These are phyloP conservation scores for Neoboletus subvelutipes DNA, from an alignment of 768 basidiomycete genomes.

Conservation along the genomic window DNA sequence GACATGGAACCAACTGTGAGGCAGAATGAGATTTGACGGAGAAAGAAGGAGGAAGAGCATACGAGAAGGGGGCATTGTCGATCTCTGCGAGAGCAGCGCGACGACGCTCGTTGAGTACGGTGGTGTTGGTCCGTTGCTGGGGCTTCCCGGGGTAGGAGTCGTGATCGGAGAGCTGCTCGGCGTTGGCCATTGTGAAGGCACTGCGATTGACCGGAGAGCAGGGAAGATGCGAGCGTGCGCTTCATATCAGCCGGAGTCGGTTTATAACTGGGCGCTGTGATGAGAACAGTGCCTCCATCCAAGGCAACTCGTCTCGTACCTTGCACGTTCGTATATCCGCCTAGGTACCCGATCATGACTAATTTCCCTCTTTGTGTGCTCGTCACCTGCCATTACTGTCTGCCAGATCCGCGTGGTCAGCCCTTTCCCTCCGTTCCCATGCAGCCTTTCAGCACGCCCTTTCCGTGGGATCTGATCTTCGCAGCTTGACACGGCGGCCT, in stretches of 20 bases:
- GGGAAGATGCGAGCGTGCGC: neutral
- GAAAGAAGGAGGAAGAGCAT: constrained; percentile 26
- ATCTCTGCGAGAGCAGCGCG: constrained; percentile 82
- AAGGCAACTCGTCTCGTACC: constrained; percentile 13
- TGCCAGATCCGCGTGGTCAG: neutral
- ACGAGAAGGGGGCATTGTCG: constrained; percentile 86
- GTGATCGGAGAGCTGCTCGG: constrained; percentile 29
- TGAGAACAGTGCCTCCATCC: neutral
- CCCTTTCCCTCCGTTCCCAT: neutral
- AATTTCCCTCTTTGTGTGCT: neutral
- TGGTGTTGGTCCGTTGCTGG: constrained; percentile 24
- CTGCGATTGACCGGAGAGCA: neutral
- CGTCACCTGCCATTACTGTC: neutral
- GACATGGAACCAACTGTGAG: constrained; percentile 75
- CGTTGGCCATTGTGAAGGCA: constrained; percentile 19
- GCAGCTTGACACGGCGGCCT: neutral
- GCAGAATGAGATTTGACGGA: neutral
- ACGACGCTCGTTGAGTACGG: constrained; percentile 65
- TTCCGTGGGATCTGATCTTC: neutral
- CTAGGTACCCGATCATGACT: constrained; percentile 1
- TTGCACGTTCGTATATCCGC: constrained; percentile 30
- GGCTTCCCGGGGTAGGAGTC: constrained; percentile 32
- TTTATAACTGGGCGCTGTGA: constrained; percentile 8
- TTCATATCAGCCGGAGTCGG: neutral
- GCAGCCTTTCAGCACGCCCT: neutral